Evolutionary conservation across 2,329 filamentous ascomycete species (phyloP).

Genomic region (Fusarium luffae): DNA sequence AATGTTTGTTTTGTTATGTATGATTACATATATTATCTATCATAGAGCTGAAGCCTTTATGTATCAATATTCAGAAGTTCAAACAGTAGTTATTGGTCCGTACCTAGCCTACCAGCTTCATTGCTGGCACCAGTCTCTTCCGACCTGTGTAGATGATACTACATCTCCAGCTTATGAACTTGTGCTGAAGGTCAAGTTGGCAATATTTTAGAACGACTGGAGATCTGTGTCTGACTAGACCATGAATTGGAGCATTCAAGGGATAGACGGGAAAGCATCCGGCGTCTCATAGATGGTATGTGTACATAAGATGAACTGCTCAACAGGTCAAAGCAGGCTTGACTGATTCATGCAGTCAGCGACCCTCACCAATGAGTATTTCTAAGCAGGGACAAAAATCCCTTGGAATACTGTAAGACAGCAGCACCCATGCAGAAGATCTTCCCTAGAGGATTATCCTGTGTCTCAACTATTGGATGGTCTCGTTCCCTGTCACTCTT

Average conservation of each 20-base stretch:
- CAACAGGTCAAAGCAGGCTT: background rate
- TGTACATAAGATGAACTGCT: background rate
- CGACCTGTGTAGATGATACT: background rate
- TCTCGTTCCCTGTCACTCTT: constrained; percentile 3
- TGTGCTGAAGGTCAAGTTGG: background rate
- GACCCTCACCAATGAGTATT: background rate
- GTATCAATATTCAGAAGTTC: constrained; percentile 24
- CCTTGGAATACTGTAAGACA: constrained; percentile 5
- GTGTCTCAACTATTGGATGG: constrained; percentile 10
- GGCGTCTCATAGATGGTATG: background rate
- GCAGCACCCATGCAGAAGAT: background rate
- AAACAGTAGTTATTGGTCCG: background rate
- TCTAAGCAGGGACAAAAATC: background rate
- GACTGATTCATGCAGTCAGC: constrained; percentile 8
- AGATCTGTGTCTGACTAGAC: background rate
- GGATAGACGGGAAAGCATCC: background rate
- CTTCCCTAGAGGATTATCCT: background rate
- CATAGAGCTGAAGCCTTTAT: constrained; percentile 29
- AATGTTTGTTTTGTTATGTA: constrained; percentile 29
- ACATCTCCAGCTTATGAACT: background rate
- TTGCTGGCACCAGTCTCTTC: background rate
- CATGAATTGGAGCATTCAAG: background rate
- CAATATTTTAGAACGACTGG: background rate
- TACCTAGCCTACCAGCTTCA: background rate
- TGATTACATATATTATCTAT: constrained; percentile 23